Base-by-base conservation (phyloP, 345 rosid genomes). In the Turritis glabra region DNA sequence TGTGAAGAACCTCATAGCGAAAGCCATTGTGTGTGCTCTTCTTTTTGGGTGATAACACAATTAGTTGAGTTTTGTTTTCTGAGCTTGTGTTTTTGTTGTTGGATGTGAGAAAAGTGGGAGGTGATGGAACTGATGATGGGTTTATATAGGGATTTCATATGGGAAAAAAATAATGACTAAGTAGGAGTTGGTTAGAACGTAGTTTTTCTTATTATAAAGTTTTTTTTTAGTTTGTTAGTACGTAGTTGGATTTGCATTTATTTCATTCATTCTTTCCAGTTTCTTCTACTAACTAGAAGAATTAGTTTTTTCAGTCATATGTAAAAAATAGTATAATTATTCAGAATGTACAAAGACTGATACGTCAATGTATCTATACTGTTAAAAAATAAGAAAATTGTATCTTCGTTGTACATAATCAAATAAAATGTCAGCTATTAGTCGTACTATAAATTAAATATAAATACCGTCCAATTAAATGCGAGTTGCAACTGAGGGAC, bases 21-120 rank as follows among this genome's bases (percentile, higher is more conserved):
- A 62, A 30, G 71, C 80, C 75, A 76, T 76, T 76, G 27, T 61
- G 68, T 51, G 30, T 67, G 26, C 1, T 26, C 13, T 67, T 64
- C 2, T 43, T 22, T 27, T 43, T 19, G 17, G 53, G 38, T 19
- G 54, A 27, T 23, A n/a, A 40, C 15, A 46, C 22, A 41, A 3
- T 33, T 44, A 5, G n/a, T 12, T 56, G n/a, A 2, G 14, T 57
- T 55, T 37, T 32, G 40, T 44, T 58, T 65, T 57, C 1, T 22
- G 32, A 33, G 66, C 23, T 59, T n/a, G n/a, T n/a, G n/a, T n/a
- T n/a, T n/a, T 56, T 35, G 59, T 8, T 74, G 58, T 38, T 75
- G 13, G 63, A 40, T 68, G 63, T 74, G 79, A 67, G 47, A 59
- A 75, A 50, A 67, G 2, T 66, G 25, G 32, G 35, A 67, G 17